phyloP scores from a whole-genome alignment of 768 basidiomycete genomes.

The Auricularia sp. region DNA sequence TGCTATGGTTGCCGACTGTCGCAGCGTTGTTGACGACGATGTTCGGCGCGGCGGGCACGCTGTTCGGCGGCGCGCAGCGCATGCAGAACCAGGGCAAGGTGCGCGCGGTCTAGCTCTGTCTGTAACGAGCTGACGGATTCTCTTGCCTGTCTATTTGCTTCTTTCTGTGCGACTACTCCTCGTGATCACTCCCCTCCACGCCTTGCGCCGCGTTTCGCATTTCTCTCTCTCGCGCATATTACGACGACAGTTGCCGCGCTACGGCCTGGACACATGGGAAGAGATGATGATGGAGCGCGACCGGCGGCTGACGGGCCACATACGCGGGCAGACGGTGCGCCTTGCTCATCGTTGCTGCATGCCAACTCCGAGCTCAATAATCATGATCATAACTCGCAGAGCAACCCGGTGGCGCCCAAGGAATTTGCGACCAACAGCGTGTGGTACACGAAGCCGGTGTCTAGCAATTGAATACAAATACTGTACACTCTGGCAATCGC shows the following conservation, averaged over 20 bases:
- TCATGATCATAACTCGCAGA: constrained; percentile 28
- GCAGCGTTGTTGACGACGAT: constrained; percentile 73
- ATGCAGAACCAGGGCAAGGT: constrained; percentile 91
- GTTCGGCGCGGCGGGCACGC: constrained; percentile 87
- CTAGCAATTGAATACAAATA: too few species aligned
- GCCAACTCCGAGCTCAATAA: not conserved
- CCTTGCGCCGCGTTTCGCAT: not conserved
- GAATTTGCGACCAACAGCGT: constrained; percentile 63
- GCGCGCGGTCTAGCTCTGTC: not conserved
- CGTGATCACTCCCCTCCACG: too few species aligned
- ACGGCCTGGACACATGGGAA: constrained; percentile 84
- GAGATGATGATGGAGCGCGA: constrained; percentile 95
- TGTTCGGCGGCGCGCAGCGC: constrained; percentile 67
- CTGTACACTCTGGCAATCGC: too few species aligned
- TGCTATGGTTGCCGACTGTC: not conserved
- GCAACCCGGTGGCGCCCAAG: constrained; percentile 56
- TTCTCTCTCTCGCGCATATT: not conserved
- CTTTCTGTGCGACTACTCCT: too few species aligned
- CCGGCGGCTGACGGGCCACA: constrained; percentile 74
- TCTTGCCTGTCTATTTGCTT: too few species aligned
- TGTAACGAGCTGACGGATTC: too few species aligned
- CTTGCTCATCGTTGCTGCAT: not conserved
- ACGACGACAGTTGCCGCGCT: constrained; percentile 61
- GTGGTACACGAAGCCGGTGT: constrained; percentile 43
- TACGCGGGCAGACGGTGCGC: constrained; percentile 78